Evolutionary conservation across 1,139 yeast genomes (phyloP), one percentile per base, ranked within the genome.

Genomic region (Candida sojae): DNA sequence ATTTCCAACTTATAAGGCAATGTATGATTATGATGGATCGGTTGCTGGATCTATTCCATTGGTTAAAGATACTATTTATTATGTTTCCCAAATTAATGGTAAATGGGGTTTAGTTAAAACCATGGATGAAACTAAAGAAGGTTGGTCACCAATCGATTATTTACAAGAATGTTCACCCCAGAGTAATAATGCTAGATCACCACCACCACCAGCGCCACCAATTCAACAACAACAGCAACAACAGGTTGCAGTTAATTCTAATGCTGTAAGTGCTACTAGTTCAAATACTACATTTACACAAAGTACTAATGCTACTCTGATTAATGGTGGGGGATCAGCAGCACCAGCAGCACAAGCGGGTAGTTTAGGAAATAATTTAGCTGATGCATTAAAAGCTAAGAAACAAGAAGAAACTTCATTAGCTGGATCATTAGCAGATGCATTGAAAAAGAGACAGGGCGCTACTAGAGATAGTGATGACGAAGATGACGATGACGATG

Each of bases 121-220:
- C 21, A 67, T 86, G 52, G 92, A 88, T 58, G 93, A 88, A 42
- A 63, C 85, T 1, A 80, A 74, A 48, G 96, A 92, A 66, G 99
- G 99, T 3, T 95, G 99, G 99, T 93, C 96, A 9, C 99, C 99
- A 10, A 86, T 95, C 30, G 88, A 95, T 21, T 95, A 92, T 63
- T 82, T 93, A 60, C 84, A 82, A 47, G 88, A 86, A 59, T 80
- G 80, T 64, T 78, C 66, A 11, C 77, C 79, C 23, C 53, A 59
- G 31, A 64, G 63, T 0, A 55, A 53, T 5, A 45, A 17, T 17
- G 21, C 53, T 7, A 52, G 56, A 10, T 57, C 66, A 0, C 65
- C 75, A 1, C 67, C 21, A 2, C 21, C 81, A 9, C 68, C 77
- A 12, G 68, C 71, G 4, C 67, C 53, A 10, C 43, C 48, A 11